A percentile compares a stretch with the other conserved stretches of the same genome.
phyloP scores from a whole-genome alignment of 2,329 filamentous ascomycete genomes.

The Stromatinia cepivora region DNA sequence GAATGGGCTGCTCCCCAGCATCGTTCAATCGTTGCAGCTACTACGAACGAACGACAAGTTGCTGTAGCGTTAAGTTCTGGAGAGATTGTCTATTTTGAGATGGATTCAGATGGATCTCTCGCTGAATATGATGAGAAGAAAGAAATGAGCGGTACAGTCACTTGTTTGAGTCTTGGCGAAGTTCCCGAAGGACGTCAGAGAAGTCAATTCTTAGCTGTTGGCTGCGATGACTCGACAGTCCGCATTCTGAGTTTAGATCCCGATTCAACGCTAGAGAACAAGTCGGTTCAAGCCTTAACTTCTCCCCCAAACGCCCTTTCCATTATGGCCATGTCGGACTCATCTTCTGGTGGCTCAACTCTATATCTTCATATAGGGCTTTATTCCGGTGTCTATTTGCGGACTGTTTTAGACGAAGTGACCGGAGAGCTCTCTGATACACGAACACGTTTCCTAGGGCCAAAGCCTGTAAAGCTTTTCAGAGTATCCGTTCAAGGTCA shows the following conservation, averaged over 20 bases:
- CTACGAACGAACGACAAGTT: conserved; percentile 90
- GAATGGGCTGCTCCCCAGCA: conserved; percentile 95
- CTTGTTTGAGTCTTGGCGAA: conserved; percentile 87
- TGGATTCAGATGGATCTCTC: conserved; percentile 86
- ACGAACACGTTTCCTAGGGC: conserved; percentile 88
- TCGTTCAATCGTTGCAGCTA: conserved; percentile 89
- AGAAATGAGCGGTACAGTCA: conserved; percentile 93
- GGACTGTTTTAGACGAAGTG: conserved; percentile 91
- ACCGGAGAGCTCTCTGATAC: conserved; percentile 96
- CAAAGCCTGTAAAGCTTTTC: conserved; percentile 86
- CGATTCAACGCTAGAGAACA: conserved; percentile 86
- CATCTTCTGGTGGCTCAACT: conserved; percentile 81
- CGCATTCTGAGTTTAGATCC: conserved; percentile 88
- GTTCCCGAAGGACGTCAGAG: conserved; percentile 87
- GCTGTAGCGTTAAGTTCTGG: conserved; percentile 92
- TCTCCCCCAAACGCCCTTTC: conserved; percentile 84
- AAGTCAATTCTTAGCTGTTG: conserved; percentile 92
- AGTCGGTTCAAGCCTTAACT: conserved; percentile 90
- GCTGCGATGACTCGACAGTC: conserved; percentile 95
- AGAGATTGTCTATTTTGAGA: conserved; percentile 97
- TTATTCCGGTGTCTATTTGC: conserved; percentile 91
- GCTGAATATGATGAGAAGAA: conserved; percentile 95
- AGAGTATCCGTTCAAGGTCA: conserved; percentile 85
- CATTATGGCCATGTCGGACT: conserved; percentile 95
- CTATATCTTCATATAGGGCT: conserved; percentile 95